phyloP scores from a whole-genome alignment of 345 rosid genomes.

The Gossypioides kirkii region DNA sequence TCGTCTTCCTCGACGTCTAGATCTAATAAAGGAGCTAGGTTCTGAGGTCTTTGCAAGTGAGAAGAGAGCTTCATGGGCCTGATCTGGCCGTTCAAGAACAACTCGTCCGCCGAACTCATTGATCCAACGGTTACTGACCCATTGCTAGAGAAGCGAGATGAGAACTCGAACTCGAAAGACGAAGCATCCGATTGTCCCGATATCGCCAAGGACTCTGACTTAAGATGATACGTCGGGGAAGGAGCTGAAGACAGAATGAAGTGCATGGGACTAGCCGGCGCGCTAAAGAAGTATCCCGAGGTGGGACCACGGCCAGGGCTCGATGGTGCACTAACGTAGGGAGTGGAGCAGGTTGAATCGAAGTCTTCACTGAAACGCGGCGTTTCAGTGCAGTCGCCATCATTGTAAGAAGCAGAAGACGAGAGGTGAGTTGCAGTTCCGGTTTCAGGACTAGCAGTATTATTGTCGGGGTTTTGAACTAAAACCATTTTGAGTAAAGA shows the following conservation, averaged over 20 bases:
- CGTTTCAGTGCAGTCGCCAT: slow-evolving; percentile 13
- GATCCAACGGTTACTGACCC: slow-evolving; percentile 22
- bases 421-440: neutral
- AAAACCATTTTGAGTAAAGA: neutral
- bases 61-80: slow-evolving; percentile 37
- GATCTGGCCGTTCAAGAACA: slow-evolving; percentile 45
- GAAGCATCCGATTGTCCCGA: neutral
- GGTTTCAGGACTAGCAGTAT: neutral
- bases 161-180: slow-evolving; percentile 32
- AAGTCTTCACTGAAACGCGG: slow-evolving; percentile 29
- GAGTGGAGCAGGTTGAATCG: slow-evolving; percentile 41
- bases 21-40: slow-evolving; percentile 22
- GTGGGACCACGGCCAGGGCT: slow-evolving; percentile 35
- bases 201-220: slow-evolving; percentile 2
- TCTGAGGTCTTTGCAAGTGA: slow-evolving; percentile 27
- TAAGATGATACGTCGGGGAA: slow-evolving; percentile 10
- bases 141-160: slow-evolving; percentile 25
- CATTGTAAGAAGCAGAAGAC: neutral
- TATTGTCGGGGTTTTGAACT: neutral
- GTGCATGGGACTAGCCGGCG: slow-evolving; percentile 31
- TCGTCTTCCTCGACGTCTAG: slow-evolving; percentile 16
- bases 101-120: slow-evolving; percentile 44
- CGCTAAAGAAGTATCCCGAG: slow-evolving; percentile 28
- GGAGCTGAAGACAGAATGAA: slow-evolving; percentile 19
- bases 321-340: slow-evolving; percentile 51